Evolutionary conservation across 2,329 filamentous ascomycete species (phyloP).

Genomic region (Aspergillus caelatus): DNA sequence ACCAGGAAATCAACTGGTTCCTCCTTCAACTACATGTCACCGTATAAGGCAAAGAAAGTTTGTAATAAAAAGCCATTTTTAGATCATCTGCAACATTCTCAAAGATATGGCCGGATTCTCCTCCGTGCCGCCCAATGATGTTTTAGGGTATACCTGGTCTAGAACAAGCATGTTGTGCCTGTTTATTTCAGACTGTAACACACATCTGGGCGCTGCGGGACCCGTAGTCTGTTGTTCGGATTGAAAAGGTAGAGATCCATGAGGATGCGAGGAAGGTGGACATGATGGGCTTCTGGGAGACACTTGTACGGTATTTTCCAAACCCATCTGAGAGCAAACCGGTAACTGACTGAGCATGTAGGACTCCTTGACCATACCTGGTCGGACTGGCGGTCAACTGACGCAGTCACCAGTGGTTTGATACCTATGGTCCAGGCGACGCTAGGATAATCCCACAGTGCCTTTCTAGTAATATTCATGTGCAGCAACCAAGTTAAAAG

Average conservation of each 20-base stretch:
- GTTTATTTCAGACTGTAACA: background rate
- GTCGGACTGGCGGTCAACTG: conserved; percentile 50
- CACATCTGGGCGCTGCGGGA: background rate
- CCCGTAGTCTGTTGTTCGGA: background rate
- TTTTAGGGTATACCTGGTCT: background rate
- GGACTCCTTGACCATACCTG: conserved; percentile 59
- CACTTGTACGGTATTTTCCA: background rate
- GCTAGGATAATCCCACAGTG: background rate
- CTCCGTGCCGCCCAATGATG: background rate
- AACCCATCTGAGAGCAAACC: background rate
- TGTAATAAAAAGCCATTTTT: too few species aligned
- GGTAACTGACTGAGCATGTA: conserved; percentile 9
- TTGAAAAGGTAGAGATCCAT: background rate
- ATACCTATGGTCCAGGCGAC: background rate
- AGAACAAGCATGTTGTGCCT: background rate
- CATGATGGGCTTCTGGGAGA: background rate
- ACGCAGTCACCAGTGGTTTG: conserved; percentile 20
- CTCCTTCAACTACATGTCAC: too few species aligned
- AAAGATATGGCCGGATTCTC: background rate
- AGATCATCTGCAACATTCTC: background rate
- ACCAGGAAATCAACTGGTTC: too few species aligned
- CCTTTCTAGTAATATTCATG: background rate
- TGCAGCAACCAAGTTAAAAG: background rate
- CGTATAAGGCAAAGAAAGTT: too few species aligned
- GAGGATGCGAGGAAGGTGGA: background rate